Base-by-base conservation (phyloP, 306 rosid species). In the Citrullus mucosospermus region DNA sequence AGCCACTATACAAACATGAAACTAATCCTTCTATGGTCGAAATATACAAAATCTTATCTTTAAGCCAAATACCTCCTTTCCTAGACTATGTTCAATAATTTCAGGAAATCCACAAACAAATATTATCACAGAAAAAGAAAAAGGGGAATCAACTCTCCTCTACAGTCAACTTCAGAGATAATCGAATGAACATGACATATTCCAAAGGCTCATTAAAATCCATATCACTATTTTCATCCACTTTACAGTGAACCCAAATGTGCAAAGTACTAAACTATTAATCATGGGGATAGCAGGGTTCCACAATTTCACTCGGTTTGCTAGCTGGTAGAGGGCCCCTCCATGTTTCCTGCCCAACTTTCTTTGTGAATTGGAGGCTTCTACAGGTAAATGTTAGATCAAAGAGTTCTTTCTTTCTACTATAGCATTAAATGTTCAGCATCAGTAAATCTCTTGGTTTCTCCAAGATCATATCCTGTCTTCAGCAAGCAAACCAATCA, bases 311-410 rank as follows among this genome's bases (percentile, higher is more conserved):
- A 76, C 86, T 78, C 83, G 78, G 83, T 81, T 83, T 82, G 54
- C 82, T 77, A 80, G 86, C 90, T 85, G 85, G 85, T 78, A 4
- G 78, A 17, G 83, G 83, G 85, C 79, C 82, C 87, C 85, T 34
- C 79, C 57, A 76, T 74, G 78, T 78, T 70, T 67, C 55, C 56
- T 55, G 13, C 75, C 18, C 51, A 43, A 61, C 41, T 61, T 65
- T 71, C 20, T 53, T 57, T 18, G 78, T 77, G 83, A 17, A 20
- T 54, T 76, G 68, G 53, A 76, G 36, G 22, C 55, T 41, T 38
- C n/a, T 7, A 8, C 15, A 20, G 66, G 22, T 57, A 36, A 53
- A 13, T 20, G 66, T 58, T 41, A 58, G 66, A 55, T 75, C 53
- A 18, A 32, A 75, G 77, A 18, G 75, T 22, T 30, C 30, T 28